Percentiles rank a stretch among this genome's conserved stretches.
Evolutionary conservation across 257 asterid genomes (phyloP).

Genomic region (Solanum pinnatisectum): DNA sequence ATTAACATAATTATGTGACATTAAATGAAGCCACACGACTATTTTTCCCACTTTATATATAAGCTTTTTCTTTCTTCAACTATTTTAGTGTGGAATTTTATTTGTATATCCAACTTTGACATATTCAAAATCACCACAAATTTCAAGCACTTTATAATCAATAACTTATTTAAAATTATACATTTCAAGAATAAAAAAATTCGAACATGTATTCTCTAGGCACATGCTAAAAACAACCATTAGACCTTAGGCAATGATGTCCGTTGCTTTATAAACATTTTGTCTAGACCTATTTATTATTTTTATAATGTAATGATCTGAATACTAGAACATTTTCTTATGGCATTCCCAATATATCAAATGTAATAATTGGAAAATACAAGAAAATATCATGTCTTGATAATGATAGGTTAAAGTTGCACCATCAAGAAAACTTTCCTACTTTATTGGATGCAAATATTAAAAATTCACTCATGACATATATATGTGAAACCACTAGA

Average conservation of each 20-base stretch:
- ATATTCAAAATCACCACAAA: background rate
- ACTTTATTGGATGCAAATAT: background rate
- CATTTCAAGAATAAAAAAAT: background rate
- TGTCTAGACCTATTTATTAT: background rate
- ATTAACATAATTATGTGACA: background rate
- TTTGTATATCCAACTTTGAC: background rate
- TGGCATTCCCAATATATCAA: background rate
- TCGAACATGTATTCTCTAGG: background rate
- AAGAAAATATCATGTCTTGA: background rate
- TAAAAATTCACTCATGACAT: background rate
- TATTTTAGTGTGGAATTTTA: background rate
- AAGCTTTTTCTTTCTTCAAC: background rate
- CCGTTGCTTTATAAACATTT: background rate
- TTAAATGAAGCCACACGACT: background rate
- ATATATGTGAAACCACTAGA: background rate
- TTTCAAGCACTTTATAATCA: background rate
- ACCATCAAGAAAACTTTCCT: background rate
- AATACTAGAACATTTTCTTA: background rate
- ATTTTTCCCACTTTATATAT: background rate
- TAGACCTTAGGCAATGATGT: background rate
- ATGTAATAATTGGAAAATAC: background rate
- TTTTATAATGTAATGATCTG: background rate
- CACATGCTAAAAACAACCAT: background rate
- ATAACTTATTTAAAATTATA: background rate
- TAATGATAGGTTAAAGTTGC: background rate